phyloP scores from a whole-genome alignment of 176 grass and related monocot species.

The Oryza meridionalis region DNA sequence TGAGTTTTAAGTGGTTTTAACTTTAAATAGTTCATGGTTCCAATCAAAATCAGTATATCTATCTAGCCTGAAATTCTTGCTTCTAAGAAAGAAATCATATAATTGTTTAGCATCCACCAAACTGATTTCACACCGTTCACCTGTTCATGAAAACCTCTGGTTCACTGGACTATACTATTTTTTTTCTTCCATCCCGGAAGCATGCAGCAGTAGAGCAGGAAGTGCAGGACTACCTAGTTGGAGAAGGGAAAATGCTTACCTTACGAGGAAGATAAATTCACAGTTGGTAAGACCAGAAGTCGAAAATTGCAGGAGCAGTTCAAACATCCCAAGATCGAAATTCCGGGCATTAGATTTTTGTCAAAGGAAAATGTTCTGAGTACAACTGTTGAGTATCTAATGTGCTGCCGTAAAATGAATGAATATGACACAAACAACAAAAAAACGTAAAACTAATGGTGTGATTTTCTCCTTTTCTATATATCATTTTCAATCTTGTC shows the following conservation, averaged over 20 bases:
- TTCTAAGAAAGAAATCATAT: neutral
- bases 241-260: neutral
- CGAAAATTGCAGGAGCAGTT: neutral
- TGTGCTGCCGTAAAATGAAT: conserved; percentile 41
- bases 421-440: conserved; percentile 34
- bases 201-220: neutral
- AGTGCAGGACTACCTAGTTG: neutral
- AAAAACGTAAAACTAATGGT: neutral
- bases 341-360: neutral
- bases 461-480: neutral
- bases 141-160: neutral
- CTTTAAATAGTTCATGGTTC: too few relatives aligned
- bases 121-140: neutral
- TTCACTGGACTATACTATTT: neutral
- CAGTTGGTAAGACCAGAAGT: neutral
- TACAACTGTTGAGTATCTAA: neutral
- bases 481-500: conserved; percentile 13
- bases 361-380: neutral
- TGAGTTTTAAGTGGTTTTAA: too few relatives aligned
- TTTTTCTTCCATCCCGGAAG: neutral
- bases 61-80: neutral
- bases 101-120: neutral
- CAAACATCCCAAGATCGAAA: neutral
- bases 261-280: neutral
- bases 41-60: too few relatives aligned